phyloP scores from a whole-genome alignment of 2,329 filamentous ascomycete species.

The Penicillium sp. region DNA sequence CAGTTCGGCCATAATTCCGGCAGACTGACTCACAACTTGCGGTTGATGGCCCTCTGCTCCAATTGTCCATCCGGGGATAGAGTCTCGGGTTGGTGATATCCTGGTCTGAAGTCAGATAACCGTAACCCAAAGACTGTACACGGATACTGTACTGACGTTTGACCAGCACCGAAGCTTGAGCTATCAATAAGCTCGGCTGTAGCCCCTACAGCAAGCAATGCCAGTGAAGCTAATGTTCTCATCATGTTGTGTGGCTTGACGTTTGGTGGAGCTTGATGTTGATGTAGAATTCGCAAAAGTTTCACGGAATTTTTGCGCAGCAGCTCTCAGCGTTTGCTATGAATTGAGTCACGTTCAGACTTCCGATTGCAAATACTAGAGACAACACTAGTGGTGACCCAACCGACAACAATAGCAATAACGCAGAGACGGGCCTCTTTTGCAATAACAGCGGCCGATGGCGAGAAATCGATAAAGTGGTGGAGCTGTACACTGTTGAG shows the following conservation, averaged over 20 bases:
- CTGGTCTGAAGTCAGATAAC: slow-evolving; percentile 39
- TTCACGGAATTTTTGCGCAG: neutral
- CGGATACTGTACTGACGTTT: slow-evolving; percentile 50
- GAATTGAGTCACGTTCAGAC: slow-evolving; percentile 16
- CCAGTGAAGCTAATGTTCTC: slow-evolving; percentile 42
- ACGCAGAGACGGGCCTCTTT: slow-evolving; percentile 54
- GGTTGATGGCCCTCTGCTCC: slow-evolving; percentile 57
- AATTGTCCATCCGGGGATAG: slow-evolving; percentile 57
- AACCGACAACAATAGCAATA: slow-evolving; percentile 52
- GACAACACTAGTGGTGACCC: slow-evolving; percentile 42
- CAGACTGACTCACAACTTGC: slow-evolving; percentile 46
- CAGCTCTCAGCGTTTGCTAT: slow-evolving; percentile 12
- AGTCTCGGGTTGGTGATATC: slow-evolving; percentile 58
- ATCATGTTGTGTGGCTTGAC: slow-evolving; percentile 34
- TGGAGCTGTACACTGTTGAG: slow-evolving; percentile 47
- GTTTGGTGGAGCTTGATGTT: neutral
- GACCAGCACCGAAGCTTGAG: slow-evolving; percentile 74
- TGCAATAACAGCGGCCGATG: slow-evolving; percentile 50
- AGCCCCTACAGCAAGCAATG: slow-evolving; percentile 51
- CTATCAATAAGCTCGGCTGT: slow-evolving; percentile 68
- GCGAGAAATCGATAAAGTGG: slow-evolving; percentile 54
- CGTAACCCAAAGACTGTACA: neutral
- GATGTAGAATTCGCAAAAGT: neutral
- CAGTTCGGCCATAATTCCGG: neutral
- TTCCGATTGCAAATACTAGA: slow-evolving; percentile 29